phyloP scores from a whole-genome alignment of 768 basidiomycete genomes.

The Tricholoma hemisulphureum region DNA sequence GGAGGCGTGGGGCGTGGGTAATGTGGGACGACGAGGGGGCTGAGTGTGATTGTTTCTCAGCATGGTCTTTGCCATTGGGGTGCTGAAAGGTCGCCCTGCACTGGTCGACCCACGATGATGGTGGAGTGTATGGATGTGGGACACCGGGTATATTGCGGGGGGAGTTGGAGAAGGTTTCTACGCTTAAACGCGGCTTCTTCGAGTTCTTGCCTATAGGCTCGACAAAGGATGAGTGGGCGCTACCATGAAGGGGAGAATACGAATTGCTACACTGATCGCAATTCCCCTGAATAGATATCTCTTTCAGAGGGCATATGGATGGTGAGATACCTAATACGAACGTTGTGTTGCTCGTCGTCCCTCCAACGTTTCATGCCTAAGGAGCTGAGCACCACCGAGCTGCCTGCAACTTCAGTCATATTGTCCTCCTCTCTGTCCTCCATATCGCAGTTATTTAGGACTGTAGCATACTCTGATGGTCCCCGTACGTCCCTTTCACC shows the following conservation, averaged over 20 bases:
- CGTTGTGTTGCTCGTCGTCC: neutral
- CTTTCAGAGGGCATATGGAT: neutral
- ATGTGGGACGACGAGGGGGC: neutral
- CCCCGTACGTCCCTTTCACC: neutral
- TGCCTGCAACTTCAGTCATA: neutral
- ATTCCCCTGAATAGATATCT: neutral
- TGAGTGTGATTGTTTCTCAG: neutral
- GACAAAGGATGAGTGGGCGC: neutral
- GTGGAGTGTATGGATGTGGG: neutral
- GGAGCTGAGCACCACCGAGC: neutral
- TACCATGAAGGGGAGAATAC: neutral
- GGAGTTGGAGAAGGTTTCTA: neutral
- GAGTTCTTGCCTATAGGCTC: neutral
- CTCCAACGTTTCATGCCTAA: neutral
- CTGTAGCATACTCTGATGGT: neutral
- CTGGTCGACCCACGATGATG: neutral
- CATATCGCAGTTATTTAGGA: neutral
- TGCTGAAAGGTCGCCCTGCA: neutral
- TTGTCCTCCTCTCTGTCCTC: conserved; percentile 5
- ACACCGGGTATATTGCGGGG: neutral
- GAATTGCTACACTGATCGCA: neutral
- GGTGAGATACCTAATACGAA: neutral
- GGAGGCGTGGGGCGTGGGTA: neutral
- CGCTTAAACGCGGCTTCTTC: neutral
- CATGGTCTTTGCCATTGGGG: neutral